Base-by-base conservation (phyloP, 75 land plant genomes). In the Larix kaempferi region DNA sequence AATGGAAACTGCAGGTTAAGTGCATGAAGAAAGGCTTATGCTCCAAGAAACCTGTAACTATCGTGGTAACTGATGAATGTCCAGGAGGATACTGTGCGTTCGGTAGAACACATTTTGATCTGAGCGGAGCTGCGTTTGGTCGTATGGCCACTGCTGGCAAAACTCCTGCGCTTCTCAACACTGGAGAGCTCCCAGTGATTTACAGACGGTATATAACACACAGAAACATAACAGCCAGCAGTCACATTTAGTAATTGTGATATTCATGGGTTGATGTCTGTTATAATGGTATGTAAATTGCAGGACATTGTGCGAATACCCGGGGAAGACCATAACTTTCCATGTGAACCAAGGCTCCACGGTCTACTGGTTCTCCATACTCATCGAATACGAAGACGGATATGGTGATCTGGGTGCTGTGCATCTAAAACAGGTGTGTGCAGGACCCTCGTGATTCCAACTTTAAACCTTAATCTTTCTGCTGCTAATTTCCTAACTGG, bases 301-400 rank as follows among this genome's bases (percentile, higher is more conserved):
- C 84, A 93, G 95, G 77, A 89, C 94, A 1, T 79, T 85, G 59
- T 92, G 95, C 82, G 79, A 76, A 21, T 94, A 94, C 61, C 84
- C 76, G 0, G 90, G 91, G 56, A 89, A 84, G 85, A 82, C 85
- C 73, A 77, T 95, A 15, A 90, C 95, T 0, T 93, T 95, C 82
- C 86, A 85, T 61, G 89, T 95, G 25, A 91, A 93, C 75, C 91
- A 88, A 21, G 98, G 98, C 0, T 88, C 98, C 5, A 95, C 93
- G 1, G 69, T 77, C 25, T 93, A 78, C 72, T 95, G 96, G 95
- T 83, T 93, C 11, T 93, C 98, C 16, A 75, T 95, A 21, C 79
- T 89, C 0, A 89, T 95, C 14, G 88, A 89, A 37, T 93, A 83
- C 66, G 88, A 91, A 76, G 93, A 59, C 33, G 33, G 33, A 29